Base-by-base conservation (phyloP, 2,329 filamentous ascomycete species). In the Fusarium sp. region DNA sequence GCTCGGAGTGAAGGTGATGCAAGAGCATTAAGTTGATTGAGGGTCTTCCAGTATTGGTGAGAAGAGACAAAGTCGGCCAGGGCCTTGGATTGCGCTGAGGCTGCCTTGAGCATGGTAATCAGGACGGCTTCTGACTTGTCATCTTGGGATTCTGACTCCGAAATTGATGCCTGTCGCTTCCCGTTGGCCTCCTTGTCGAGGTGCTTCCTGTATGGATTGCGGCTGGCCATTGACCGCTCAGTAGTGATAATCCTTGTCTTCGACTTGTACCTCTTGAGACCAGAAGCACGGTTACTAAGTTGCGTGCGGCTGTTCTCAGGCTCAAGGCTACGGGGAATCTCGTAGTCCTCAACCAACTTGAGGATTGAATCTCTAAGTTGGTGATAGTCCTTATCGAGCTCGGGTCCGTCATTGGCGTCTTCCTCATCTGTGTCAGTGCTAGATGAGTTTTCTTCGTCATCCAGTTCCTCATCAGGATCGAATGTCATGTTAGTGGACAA, bases 21-120 rank as follows among this genome's bases (percentile, higher is more conserved):
- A 59, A 92, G 80, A 57, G 85, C 86, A 72, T 89, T 88, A 20
- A 97, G 85, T 67, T 94, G 91, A 65, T 92, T 89, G 29, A 95
- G 82, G 0, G 93, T 94, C 77, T 91, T 92, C 90, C 92, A 95
- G 82, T 95, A 97, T 54, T 93, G 86, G 73, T 97, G 93, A 2
- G 93, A 92, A 30, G 91, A 91, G 52, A 96, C 89, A 74, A 94
- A 97, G 77, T 97, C 93, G 0, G 92, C 92, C 65, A 92, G 89
- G 25, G 91, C 89, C 72, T 92, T 90, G 58, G 92, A 94, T 77
- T 93, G 91, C 1, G 90, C 86, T 71, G 92, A 92, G 18, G 93
- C 93, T 20, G 91, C 90, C 69, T 91, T 90, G 29, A 94, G 86
- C 91, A 94, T 94, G 2, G 87, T 86, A 43, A 93, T 85, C 13